Conservation (phyloP, 2,329 filamentous ascomycete species). For the Nannizzia gypsea region DNA sequence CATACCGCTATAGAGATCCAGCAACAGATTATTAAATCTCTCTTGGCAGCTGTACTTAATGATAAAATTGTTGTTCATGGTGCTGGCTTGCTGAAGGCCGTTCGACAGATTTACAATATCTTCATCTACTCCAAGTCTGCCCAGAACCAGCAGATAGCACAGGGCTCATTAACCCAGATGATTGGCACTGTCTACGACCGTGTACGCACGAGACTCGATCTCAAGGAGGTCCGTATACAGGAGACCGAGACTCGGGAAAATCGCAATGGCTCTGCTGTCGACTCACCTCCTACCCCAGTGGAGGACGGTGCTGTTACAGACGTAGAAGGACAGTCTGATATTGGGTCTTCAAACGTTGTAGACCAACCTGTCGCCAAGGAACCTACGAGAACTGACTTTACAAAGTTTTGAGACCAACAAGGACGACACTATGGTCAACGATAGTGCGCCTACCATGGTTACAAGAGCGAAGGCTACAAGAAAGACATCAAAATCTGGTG, state of each 20-base stretch:
- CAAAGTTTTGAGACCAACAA: conserved; percentile 59
- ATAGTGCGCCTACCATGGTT: conserved; percentile 56
- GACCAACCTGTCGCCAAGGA: conserved; percentile 43
- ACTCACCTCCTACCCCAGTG: conserved; percentile 25
- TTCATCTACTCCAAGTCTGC: conserved; percentile 90
- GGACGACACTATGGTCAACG: conserved; percentile 54
- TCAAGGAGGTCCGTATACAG: conserved; percentile 65
- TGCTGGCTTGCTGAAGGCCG: conserved; percentile 86
- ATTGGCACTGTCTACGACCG: conserved; percentile 95
- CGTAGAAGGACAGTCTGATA: conserved; percentile 36
- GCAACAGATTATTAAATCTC: conserved; percentile 93
- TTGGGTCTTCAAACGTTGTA: conserved; percentile 23
- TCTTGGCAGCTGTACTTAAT: conserved; percentile 88
- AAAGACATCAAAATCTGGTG: conserved; percentile 34
- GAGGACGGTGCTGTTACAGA: conserved; percentile 37
- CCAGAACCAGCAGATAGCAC: conserved; percentile 91
- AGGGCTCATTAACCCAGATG: conserved; percentile 96
- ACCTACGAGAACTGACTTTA: conserved; percentile 49
- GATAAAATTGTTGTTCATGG: conserved; percentile 99
- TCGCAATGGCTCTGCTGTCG: conserved; percentile 23
- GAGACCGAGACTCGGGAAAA: conserved; percentile 27
- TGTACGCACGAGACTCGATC: conserved; percentile 72
- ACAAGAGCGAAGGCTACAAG: conserved; percentile 44
- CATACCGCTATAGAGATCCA: conserved; percentile 85
- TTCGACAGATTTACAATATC: conserved; percentile 97